These are phyloP conservation scores for Quercus tomentella DNA, from an alignment of 331 rosid genomes.

Conservation along the genomic window DNA sequence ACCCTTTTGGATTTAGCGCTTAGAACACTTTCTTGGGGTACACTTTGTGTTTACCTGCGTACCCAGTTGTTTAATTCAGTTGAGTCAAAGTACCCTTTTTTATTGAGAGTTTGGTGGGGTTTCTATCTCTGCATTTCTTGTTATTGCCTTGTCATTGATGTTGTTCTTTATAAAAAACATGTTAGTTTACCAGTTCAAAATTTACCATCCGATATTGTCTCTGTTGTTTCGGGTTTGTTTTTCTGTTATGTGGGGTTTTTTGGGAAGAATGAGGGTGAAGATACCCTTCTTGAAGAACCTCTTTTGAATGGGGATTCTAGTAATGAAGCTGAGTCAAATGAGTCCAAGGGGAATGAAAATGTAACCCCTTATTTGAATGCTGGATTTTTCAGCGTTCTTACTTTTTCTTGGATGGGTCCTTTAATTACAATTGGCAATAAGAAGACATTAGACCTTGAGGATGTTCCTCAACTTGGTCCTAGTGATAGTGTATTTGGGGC, in stretches of 20 bases:
- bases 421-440: slow-evolving; percentile 57
- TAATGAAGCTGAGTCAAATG: slow-evolving; percentile 12
- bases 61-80: slow-evolving; percentile 22
- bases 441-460: slow-evolving; percentile 78
- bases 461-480: slow-evolving; percentile 71
- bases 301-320: slow-evolving; percentile 52
- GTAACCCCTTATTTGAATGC: slow-evolving; percentile 72
- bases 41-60: slow-evolving; percentile 35
- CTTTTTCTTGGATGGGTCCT: slow-evolving; percentile 79
- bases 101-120: slow-evolving; percentile 70
- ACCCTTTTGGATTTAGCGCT: slow-evolving; percentile 59
- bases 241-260: slow-evolving; percentile 41
- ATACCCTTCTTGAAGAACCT: slow-evolving; percentile 46
- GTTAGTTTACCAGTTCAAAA: slow-evolving; percentile 28
- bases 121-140: slow-evolving; percentile 49
- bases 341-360: slow-evolving; percentile 44
- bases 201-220: slow-evolving; percentile 50
- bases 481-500: slow-evolving; percentile 49
- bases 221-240: slow-evolving; percentile 41
- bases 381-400: slow-evolving; percentile 68
- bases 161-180: slow-evolving; percentile 32
- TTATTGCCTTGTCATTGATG: slow-evolving; percentile 44
- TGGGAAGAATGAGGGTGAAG: slow-evolving; percentile 30
- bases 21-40: slow-evolving; percentile 54
- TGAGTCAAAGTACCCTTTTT: slow-evolving; percentile 25